These are phyloP conservation scores for Psidium friedrichsthalianum DNA, from an alignment of 345 rosid species.

Conservation along the genomic window DNA sequence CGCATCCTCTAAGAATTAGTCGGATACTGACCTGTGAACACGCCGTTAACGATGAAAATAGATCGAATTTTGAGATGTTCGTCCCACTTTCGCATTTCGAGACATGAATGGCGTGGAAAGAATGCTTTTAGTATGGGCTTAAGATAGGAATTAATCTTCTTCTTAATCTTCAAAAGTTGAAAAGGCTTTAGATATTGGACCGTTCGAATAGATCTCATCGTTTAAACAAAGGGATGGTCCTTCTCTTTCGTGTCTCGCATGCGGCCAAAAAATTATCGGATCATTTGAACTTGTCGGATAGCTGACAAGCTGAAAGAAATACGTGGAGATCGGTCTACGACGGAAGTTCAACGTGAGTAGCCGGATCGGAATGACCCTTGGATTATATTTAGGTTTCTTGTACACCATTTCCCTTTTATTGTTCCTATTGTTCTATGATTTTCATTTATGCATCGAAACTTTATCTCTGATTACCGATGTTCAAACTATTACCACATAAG, in stretches of 20 bases:
- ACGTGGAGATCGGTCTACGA: no score
- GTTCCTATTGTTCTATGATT: neutral
- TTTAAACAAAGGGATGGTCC: neutral
- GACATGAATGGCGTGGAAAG: neutral
- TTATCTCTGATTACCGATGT: fast-evolving
- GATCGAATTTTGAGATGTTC: neutral
- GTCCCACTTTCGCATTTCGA: neutral
- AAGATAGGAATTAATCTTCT: neutral
- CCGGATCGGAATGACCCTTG: no score
- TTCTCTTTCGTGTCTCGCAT: neutral
- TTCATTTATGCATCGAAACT: fast-evolving
- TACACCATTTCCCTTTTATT: no score
- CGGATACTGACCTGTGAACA: neutral
- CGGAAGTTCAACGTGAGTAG: no score
- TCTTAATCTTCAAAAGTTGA: neutral
- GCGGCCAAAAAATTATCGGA: neutral
- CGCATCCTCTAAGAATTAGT: neutral
- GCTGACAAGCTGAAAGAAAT: neutral
- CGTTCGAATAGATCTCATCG: neutral
- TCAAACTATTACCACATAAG: neutral
- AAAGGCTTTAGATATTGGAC: neutral
- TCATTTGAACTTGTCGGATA: neutral
- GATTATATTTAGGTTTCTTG: no score
- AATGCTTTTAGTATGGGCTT: neutral
- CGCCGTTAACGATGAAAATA: neutral